Conservation (phyloP, 2,329 filamentous ascomycete species). For the Nigrospora oryzae region DNA sequence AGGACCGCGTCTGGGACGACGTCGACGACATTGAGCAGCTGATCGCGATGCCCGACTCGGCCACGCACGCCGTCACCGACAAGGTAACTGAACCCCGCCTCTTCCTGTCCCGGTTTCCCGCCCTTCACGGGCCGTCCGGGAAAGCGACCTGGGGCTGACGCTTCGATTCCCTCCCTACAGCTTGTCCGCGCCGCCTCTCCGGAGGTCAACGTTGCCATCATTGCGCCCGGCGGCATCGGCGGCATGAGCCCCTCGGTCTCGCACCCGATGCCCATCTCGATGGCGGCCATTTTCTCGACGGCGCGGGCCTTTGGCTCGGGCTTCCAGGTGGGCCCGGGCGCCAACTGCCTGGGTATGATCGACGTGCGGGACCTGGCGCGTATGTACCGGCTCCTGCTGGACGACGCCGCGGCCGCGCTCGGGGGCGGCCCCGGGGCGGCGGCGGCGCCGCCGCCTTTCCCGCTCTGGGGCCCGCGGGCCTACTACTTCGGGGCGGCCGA, state of each 20-base stretch:
- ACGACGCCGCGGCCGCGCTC: slow-evolving; percentile 4
- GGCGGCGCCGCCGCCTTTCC: not conserved
- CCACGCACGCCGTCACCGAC: slow-evolving; percentile 11
- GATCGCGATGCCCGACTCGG: slow-evolving; percentile 3
- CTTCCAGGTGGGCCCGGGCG: slow-evolving; percentile 9
- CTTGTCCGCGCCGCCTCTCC: slow-evolving; percentile 5
- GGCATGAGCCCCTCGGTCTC: slow-evolving; percentile 9
- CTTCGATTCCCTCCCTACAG: not conserved
- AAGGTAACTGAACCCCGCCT: not conserved
- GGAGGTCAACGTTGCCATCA: slow-evolving; percentile 10
- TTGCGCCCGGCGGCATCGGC: slow-evolving; percentile 10
- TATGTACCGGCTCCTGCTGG: slow-evolving; percentile 8
- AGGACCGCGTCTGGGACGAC: slow-evolving; percentile 10
- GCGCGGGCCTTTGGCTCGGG: slow-evolving; percentile 7
- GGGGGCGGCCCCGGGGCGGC: not conserved
- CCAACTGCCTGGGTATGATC: slow-evolving; percentile 7
- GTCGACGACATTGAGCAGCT: slow-evolving; percentile 6
- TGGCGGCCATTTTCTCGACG: slow-evolving; percentile 6
- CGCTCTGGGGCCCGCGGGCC: slow-evolving; percentile 3
- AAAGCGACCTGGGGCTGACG: too few relatives aligned
- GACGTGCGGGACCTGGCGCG: slow-evolving; percentile 9
- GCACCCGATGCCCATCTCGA: slow-evolving; percentile 10
- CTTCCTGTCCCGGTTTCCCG: too few relatives aligned
- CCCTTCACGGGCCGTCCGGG: too few relatives aligned
- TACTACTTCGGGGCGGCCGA: slow-evolving; percentile 10